These are phyloP conservation scores for Alloascoidea hylecoeti DNA, from an alignment of 805 yeast species.

Conservation along the genomic window DNA sequence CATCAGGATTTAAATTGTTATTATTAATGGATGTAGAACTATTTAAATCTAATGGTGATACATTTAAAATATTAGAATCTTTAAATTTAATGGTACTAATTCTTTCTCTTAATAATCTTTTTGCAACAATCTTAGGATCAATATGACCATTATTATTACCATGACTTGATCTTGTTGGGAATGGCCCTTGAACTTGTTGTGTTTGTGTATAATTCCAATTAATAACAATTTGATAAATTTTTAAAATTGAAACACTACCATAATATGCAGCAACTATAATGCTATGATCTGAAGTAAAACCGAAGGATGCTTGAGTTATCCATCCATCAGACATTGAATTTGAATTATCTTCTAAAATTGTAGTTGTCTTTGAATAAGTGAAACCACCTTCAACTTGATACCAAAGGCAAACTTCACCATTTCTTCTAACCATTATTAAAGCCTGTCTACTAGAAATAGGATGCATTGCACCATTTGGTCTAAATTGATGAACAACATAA, in stretches of 20 bases:
- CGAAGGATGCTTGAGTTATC: slow-evolving; percentile 30
- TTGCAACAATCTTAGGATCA: neutral
- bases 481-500: slow-evolving; percentile 47
- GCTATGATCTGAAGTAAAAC: slow-evolving; percentile 32
- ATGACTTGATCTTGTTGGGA: slow-evolving; percentile 16
- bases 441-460: slow-evolving; percentile 61
- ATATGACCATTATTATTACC: slow-evolving; percentile 9
- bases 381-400: slow-evolving; percentile 36
- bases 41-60: neutral
- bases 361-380: slow-evolving; percentile 31
- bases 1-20: neutral
- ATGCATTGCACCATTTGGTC: slow-evolving; percentile 49
- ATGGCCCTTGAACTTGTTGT: slow-evolving; percentile 28
- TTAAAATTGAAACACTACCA: slow-evolving; percentile 19
- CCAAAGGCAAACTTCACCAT: slow-evolving; percentile 26
- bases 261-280: slow-evolving; percentile 29
- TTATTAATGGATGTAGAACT: neutral
- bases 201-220: slow-evolving; percentile 39
- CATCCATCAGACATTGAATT: slow-evolving; percentile 11
- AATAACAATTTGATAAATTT: slow-evolving; percentile 26
- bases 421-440: slow-evolving; percentile 46
- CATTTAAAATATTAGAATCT: no score
- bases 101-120: neutral
- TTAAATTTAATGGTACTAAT: neutral
- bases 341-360: slow-evolving; percentile 16